phyloP scores from a whole-genome alignment of 306 rosid genomes.

The Prunus davidiana region DNA sequence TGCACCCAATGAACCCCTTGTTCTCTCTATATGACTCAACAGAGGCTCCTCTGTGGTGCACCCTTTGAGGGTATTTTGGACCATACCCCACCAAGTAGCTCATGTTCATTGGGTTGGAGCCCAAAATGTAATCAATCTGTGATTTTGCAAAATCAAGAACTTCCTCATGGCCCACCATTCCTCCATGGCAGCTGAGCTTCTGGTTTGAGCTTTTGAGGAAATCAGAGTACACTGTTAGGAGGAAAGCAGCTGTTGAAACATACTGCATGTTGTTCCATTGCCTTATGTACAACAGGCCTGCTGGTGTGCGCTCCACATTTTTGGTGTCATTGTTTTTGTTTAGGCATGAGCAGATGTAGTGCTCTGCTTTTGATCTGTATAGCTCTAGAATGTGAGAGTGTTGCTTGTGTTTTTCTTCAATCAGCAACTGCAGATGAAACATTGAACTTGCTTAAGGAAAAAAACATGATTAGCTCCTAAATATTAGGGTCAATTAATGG shows the following conservation, averaged over 20 bases:
- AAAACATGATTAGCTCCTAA: no score
- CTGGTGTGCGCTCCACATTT: constrained; percentile 69
- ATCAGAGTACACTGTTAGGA: constrained; percentile 72
- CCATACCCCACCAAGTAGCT: constrained; percentile 92
- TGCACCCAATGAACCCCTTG: constrained; percentile 92
- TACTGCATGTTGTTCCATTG: constrained; percentile 99
- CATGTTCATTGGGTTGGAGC: constrained; percentile 80
- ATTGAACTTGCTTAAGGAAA: background rate
- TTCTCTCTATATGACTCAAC: constrained; percentile 68
- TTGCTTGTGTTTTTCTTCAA: constrained; percentile 51
- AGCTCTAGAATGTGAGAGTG: constrained; percentile 48
- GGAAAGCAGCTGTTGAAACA: constrained; percentile 80
- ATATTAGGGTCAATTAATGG: background rate
- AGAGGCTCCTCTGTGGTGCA: constrained; percentile 95
- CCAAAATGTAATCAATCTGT: constrained; percentile 81
- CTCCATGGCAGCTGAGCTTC: constrained; percentile 54
- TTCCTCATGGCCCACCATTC: constrained; percentile 36
- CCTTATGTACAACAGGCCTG: constrained; percentile 65
- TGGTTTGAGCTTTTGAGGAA: constrained; percentile 50
- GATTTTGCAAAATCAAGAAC: constrained; percentile 59
- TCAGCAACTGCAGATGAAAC: constrained; percentile 45
- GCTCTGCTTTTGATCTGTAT: constrained; percentile 77
- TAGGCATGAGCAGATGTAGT: constrained; percentile 82
- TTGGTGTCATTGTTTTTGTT: constrained; percentile 65
- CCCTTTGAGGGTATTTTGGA: constrained; percentile 59